Conservation (phyloP, 768 basidiomycete species). For the Tephrocybe sp. region DNA sequence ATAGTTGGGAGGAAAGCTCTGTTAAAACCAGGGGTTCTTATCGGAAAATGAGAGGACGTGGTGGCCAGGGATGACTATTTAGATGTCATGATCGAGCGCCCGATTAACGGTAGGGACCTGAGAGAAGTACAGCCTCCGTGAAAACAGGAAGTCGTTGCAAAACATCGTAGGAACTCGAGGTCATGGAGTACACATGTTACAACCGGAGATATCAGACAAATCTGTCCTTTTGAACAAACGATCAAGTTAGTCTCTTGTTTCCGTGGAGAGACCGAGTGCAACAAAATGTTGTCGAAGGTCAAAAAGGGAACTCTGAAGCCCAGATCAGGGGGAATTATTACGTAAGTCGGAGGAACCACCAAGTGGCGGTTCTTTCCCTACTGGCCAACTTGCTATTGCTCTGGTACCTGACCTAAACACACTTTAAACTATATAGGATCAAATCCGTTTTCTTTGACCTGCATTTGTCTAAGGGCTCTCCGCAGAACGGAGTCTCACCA, state of each 20-base stretch:
- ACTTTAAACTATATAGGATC: too few relatives aligned
- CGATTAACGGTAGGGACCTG: constrained; percentile 15
- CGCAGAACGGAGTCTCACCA: too few relatives aligned
- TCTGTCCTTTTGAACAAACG: constrained; percentile 5
- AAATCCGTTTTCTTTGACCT: too few relatives aligned
- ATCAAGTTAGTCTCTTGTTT: constrained; percentile 12
- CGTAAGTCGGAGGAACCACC: constrained; percentile 16
- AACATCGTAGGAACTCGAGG: constrained; percentile 20
- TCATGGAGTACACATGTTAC: constrained; percentile 24
- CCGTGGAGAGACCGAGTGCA: constrained; percentile 7
- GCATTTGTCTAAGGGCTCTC: too few relatives aligned
- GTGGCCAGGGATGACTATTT: constrained; percentile 26
- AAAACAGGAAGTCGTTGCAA: constrained; percentile 21
- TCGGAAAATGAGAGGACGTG: constrained; percentile 22
- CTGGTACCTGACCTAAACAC: not conserved
- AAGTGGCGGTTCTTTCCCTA: constrained; percentile 7
- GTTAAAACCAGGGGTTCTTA: constrained; percentile 23
- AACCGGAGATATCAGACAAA: constrained; percentile 16
- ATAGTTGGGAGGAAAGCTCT: constrained; percentile 6
- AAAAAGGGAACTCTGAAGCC: not conserved
- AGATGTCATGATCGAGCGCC: constrained; percentile 31
- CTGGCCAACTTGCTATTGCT: not conserved
- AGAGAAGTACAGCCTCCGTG: constrained; percentile 34
- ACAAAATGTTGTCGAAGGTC: not conserved
- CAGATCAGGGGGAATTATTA: constrained; percentile 13